These are phyloP conservation scores for Termitomyces sp. DNA, from an alignment of 768 basidiomycete species.

Conservation along the genomic window DNA sequence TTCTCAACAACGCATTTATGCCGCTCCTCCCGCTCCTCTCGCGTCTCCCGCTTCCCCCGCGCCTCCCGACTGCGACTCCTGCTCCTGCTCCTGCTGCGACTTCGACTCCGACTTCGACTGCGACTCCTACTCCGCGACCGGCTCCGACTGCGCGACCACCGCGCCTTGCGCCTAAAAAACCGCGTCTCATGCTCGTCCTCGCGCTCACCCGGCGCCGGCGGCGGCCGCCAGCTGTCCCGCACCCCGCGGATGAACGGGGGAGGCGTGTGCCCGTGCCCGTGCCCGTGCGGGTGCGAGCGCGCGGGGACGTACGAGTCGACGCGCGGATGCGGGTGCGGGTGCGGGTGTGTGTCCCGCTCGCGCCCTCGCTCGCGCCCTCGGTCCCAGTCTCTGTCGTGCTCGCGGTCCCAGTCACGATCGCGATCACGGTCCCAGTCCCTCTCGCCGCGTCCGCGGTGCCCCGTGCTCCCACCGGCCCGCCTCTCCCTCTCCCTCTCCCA, in stretches of 20 bases:
- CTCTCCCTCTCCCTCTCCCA: neutral
- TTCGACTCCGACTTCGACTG: conserved; percentile 1
- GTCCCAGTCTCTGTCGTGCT: neutral
- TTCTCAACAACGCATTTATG: conserved; percentile 37
- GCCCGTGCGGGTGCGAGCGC: neutral
- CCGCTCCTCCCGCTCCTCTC: conserved; percentile 28
- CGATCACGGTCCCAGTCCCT: neutral
- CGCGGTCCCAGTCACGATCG: neutral
- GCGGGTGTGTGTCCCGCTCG: neutral
- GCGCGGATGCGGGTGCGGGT: neutral
- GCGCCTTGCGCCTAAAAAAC: neutral
- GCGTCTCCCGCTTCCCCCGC: conserved; percentile 12
- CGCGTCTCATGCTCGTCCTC: neutral
- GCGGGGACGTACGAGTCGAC: neutral
- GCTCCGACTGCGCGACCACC: too few relatives aligned
- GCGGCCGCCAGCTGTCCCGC: neutral
- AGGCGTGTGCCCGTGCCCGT: neutral
- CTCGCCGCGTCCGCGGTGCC: neutral
- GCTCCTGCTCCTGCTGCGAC: conserved; percentile 1
- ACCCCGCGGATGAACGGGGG: neutral
- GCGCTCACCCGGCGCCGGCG: neutral
- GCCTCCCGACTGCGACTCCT: conserved; percentile 5
- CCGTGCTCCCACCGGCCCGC: neutral
- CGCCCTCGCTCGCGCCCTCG: neutral
- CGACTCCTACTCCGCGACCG: neutral